Conservation (phyloP, 2,329 filamentous ascomycete genomes). For the Cadophora sp. region DNA sequence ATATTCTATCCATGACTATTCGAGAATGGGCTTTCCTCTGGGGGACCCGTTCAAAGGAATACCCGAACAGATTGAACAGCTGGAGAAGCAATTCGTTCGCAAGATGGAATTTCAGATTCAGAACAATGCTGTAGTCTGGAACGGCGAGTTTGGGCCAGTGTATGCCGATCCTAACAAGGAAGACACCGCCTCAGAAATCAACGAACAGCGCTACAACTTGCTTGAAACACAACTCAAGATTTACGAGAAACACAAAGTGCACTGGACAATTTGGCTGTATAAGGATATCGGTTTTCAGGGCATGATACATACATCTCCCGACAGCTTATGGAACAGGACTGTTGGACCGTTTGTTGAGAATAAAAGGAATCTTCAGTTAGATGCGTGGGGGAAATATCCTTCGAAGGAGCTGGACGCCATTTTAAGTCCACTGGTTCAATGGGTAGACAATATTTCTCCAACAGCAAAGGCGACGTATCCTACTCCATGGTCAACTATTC, state of each 20-base stretch:
- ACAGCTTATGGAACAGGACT: not conserved
- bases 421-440: not conserved
- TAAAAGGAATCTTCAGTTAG: not conserved
- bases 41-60: conserved; percentile 51
- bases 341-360: not conserved
- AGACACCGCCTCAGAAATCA: conserved; percentile 47
- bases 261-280: too few relatives aligned
- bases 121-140: conserved; percentile 53
- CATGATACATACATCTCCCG: not conserved
- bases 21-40: conserved; percentile 55
- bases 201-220: conserved; percentile 52
- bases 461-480: not conserved
- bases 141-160: conserved; percentile 58
- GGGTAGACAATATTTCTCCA: not conserved
- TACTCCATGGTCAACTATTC: not conserved
- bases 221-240: conserved; percentile 56
- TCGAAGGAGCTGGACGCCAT: not conserved
- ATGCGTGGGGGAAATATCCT: not conserved
- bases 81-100: conserved; percentile 49
- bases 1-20: conserved; percentile 61
- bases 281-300: too few relatives aligned
- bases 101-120: conserved; percentile 53
- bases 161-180: conserved; percentile 44
- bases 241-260: too few relatives aligned
- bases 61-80: conserved; percentile 49